Evolutionary conservation across 176 grass and related monocot genomes (phyloP).

Genomic region (Aegilops sharonensis): DNA sequence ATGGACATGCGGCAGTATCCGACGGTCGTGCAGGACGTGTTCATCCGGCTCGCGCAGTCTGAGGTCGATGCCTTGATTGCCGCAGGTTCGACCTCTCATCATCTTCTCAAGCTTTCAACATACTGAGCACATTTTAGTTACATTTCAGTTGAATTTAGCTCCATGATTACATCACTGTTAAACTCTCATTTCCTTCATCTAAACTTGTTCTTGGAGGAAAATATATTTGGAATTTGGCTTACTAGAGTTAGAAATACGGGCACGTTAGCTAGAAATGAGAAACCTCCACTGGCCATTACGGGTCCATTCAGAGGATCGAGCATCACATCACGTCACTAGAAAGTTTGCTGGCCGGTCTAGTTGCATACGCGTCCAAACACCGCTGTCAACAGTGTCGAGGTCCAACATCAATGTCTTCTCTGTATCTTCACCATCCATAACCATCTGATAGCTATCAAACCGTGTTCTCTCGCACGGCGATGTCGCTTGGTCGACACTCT

Average conservation of each 20-base stretch:
- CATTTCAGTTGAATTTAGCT: background rate
- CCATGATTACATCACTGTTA: background rate
- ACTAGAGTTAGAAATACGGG: background rate
- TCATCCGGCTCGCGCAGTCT: conserved; percentile 50
- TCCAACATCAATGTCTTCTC: background rate
- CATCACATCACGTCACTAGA: background rate
- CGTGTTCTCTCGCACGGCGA: background rate
- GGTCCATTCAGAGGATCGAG: background rate
- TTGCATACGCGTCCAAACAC: background rate
- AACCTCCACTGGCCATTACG: background rate
- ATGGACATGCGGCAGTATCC: conserved; percentile 41
- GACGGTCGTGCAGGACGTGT: conserved; percentile 34
- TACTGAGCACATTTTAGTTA: background rate
- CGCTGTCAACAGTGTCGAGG: background rate
- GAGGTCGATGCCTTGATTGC: conserved; percentile 42
- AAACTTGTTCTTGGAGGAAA: background rate
- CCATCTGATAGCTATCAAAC: background rate
- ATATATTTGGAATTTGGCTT: background rate
- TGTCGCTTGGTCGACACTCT: conserved; percentile 6
- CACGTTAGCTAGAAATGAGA: background rate
- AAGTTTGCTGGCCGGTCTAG: background rate
- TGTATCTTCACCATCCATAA: background rate
- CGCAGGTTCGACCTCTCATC: conserved; percentile 14
- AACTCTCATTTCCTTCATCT: background rate
- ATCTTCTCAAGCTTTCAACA: background rate